Evolutionary conservation across 23 red algal genomes (phyloP).

Genomic region (Gracilaria gracilis): DNA sequence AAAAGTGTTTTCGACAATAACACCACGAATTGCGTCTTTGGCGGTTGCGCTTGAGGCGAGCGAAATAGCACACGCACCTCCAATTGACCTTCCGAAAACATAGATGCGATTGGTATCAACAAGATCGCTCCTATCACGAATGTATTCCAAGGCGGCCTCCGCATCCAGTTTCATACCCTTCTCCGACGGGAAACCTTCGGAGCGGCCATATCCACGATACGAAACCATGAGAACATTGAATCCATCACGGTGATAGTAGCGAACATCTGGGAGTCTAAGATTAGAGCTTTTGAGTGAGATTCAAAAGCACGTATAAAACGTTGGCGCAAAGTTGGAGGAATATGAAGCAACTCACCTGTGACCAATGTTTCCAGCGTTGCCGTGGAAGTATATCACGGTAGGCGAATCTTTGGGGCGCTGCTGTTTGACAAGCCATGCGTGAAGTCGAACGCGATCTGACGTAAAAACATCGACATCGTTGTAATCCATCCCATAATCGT

Average conservation of each 20-base stretch:
- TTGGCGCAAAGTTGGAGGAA: too few species aligned
- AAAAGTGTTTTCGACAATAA: conserved; percentile 97
- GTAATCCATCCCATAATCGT: conserved; percentile 75
- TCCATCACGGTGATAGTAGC: conserved; percentile 42
- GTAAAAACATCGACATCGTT: conserved; percentile 76
- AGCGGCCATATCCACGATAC: conserved; percentile 93
- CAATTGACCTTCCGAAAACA: conserved; percentile 89
- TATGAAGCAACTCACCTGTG: conserved; percentile 55
- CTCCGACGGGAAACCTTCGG: conserved; percentile 82
- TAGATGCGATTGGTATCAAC: conserved; percentile 73
- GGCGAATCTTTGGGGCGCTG: conserved; percentile 33
- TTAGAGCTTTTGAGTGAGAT: background rate
- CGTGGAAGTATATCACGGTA: conserved; percentile 95
- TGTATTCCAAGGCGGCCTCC: conserved; percentile 80
- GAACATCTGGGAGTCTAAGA: conserved; percentile 80
- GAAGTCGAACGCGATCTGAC: conserved; percentile 73
- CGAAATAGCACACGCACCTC: conserved; percentile 84
- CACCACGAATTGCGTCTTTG: conserved; percentile 53
- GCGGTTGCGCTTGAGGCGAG: conserved; percentile 47
- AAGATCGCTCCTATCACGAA: conserved; percentile 39
- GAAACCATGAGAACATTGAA: conserved; percentile 94
- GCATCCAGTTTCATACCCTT: conserved; percentile 79
- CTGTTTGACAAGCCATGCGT: conserved; percentile 85
- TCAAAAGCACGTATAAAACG: background rate
- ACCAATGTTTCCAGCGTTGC: conserved; percentile 92